A percentile compares a stretch with the other conserved stretches of the same genome.
Evolutionary conservation across 345 rosid genomes (phyloP).

Genomic region (Hibiscus tridactylites): DNA sequence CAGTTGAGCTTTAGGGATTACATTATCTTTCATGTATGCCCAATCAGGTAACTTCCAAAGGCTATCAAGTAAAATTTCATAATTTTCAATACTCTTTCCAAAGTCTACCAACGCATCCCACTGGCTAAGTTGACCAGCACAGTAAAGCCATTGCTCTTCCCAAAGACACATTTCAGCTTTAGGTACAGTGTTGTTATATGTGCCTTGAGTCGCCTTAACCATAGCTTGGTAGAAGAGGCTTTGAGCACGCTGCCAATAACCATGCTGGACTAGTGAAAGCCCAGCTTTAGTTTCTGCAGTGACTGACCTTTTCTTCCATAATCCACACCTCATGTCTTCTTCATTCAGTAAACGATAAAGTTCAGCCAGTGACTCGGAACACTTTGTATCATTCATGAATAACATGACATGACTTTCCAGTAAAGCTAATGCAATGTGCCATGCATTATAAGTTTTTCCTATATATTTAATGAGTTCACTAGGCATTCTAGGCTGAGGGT

Average conservation of each 20-base stretch:
- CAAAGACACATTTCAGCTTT: slow-evolving; percentile 99
- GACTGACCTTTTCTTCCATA: no score
- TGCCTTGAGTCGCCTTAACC: slow-evolving; percentile 99
- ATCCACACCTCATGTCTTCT: slow-evolving; percentile 52
- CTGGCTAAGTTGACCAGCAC: slow-evolving; percentile 92
- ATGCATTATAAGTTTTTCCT: slow-evolving; percentile 94
- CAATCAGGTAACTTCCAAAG: slow-evolving; percentile 98
- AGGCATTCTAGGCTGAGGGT: slow-evolving; percentile 98
- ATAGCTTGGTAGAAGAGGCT: slow-evolving; percentile 93
- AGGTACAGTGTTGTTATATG: slow-evolving; percentile 92
- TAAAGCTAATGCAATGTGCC: slow-evolving; percentile 90
- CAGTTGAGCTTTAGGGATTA: slow-evolving; percentile 96
- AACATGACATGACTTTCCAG: slow-evolving; percentile 94
- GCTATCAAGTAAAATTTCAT: slow-evolving; percentile 88
- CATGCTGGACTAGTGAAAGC: slow-evolving; percentile 94
- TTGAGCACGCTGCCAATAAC: slow-evolving; percentile 94
- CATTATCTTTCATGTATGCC: slow-evolving; percentile 87
- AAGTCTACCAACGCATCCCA: slow-evolving; percentile 97
- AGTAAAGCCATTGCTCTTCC: slow-evolving; percentile 99
- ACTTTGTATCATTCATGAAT: slow-evolving; percentile 75
- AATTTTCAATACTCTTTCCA: slow-evolving; percentile 87
- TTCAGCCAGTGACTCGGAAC: slow-evolving; percentile 94
- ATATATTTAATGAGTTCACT: slow-evolving; percentile 95
- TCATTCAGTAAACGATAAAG: slow-evolving; percentile 89
- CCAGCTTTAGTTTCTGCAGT: no score